Base-by-base conservation (phyloP, 495 filamentous ascomycete genomes). In the Xanthoparmelia taractica region DNA sequence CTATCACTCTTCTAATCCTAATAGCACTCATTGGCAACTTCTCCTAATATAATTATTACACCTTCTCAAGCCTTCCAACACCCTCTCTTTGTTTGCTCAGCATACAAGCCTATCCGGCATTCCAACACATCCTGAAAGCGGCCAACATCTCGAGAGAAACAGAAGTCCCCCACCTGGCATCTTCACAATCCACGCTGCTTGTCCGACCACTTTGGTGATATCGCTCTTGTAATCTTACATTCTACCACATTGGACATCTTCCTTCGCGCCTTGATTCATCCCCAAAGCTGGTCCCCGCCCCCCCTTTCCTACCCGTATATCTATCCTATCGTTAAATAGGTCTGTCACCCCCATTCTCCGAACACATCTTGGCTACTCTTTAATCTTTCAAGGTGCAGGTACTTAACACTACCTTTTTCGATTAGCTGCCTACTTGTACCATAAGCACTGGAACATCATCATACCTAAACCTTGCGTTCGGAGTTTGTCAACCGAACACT, bases 121-220 rank as follows among this genome's bases (percentile, higher is more conserved):
- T 63, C 57, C 61, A 63, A 63, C 54, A 63, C 52, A 38, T 47
- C 40, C 61, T 63, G 61, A 41, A 63, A 63, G 40, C 61, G 40
- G 61, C 41, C 60, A 36, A 23, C 15, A 36, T 48, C 37, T 31
- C 29, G 4, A 15, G 4, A 52, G 27, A 52, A 62, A 27, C 36
- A 56, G 37, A 38, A 27, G 13, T 29, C n/a, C 37, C 38, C 38
- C 29, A 38, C 43, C 29, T 33, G 50, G 25, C 4, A 45, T 23
- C 48, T n/a, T 52, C 27, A 25, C 36, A n/a, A 29, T 40, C 15
- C 11, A 18, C 8, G 20, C 34, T 36, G 34, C 34, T 36, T 10
- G 34, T 5, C 34, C 34, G 34, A 5, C 10, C 5, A 4, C 10
- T 36, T 36, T 13, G 54, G 5, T 18, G 4, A 55, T 25, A 33